phyloP scores from a whole-genome alignment of 2,329 filamentous ascomycete genomes.

The Helotiales sp. region DNA sequence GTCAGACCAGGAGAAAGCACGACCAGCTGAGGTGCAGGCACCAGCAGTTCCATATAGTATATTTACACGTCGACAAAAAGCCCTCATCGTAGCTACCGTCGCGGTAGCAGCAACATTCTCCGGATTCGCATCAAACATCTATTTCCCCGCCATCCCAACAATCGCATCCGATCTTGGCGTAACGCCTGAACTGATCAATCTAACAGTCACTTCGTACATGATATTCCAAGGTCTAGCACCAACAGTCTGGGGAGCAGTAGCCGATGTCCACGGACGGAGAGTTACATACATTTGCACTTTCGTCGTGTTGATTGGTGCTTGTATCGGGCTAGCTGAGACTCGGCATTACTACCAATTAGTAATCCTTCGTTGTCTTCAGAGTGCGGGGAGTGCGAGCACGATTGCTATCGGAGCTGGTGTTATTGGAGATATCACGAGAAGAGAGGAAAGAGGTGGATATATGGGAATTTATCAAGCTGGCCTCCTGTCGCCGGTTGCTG shows the following conservation, averaged over 20 bases:
- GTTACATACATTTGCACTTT: constrained; percentile 55
- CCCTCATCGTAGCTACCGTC: constrained; percentile 24
- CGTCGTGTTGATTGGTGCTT: constrained; percentile 52
- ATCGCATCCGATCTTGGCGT: constrained; percentile 26
- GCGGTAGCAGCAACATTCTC: constrained; percentile 29
- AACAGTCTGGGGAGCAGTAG: constrained; percentile 41
- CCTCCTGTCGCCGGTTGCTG: constrained; percentile 39
- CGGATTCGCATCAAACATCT: constrained; percentile 27
- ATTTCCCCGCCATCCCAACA: constrained; percentile 29
- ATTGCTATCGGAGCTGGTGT: constrained; percentile 60
- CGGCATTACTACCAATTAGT: constrained; percentile 51
- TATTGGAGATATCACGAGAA: constrained; percentile 62
- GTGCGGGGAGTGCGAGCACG: constrained; percentile 58
- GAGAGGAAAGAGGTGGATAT: constrained; percentile 62
- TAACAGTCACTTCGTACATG: constrained; percentile 34
- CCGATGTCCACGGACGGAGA: constrained; percentile 54
- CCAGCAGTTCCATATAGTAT: constrained; percentile 25
- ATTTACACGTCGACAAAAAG: constrained; percentile 24
- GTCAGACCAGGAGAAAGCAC: not conserved
- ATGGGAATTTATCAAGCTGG: constrained; percentile 55
- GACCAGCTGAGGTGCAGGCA: not conserved
- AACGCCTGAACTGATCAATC: constrained; percentile 28
- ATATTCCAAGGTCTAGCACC: constrained; percentile 60
- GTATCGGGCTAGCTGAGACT: constrained; percentile 52
- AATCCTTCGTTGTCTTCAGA: constrained; percentile 56